These are phyloP conservation scores for Aspergillus spinulosporus DNA, from an alignment of 2,329 filamentous ascomycete species.

Conservation along the genomic window DNA sequence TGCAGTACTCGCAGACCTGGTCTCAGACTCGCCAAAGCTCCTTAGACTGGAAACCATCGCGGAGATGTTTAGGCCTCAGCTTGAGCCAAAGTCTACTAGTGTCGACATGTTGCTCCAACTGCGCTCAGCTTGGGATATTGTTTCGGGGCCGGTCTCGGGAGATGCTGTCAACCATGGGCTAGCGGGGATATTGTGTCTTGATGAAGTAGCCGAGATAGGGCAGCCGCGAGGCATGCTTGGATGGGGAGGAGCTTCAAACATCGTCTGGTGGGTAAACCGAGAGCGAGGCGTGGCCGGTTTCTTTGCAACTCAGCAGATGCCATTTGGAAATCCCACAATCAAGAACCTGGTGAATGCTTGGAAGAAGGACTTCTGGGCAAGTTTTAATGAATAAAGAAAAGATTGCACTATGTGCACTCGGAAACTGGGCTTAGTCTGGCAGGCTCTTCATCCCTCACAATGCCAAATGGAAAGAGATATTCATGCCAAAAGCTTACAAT, in stretches of 20 bases:
- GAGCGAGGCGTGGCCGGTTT: slow-evolving; percentile 9
- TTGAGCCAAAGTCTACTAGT: background rate
- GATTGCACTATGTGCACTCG: too few species aligned
- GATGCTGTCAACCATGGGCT: slow-evolving; percentile 11
- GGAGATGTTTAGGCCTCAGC: slow-evolving; percentile 11
- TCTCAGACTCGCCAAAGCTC: background rate
- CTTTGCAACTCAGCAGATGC: slow-evolving; percentile 14
- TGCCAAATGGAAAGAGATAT: too few species aligned
- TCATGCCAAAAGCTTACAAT: too few species aligned
- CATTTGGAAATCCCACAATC: slow-evolving; percentile 11
- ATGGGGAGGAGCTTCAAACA: slow-evolving; percentile 13
- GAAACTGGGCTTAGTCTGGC: too few species aligned
- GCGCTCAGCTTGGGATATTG: slow-evolving; percentile 4
- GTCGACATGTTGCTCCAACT: slow-evolving; percentile 8
- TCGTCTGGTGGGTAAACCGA: slow-evolving; percentile 12
- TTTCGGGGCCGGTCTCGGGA: slow-evolving; percentile 1
- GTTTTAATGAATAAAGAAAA: background rate
- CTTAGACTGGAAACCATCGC: background rate
- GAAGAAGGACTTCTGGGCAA: slow-evolving; percentile 13
- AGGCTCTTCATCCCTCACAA: too few species aligned
- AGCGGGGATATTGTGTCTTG: background rate
- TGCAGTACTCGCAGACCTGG: slow-evolving; percentile 6
- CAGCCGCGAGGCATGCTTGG: slow-evolving; percentile 7
- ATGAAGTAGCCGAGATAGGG: slow-evolving; percentile 2
- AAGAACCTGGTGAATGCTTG: slow-evolving; percentile 11